Evolutionary conservation across 2,329 filamentous ascomycete genomes (phyloP), one percentile per base, ranked within the genome.

Genomic region (Venturia nashicola): DNA sequence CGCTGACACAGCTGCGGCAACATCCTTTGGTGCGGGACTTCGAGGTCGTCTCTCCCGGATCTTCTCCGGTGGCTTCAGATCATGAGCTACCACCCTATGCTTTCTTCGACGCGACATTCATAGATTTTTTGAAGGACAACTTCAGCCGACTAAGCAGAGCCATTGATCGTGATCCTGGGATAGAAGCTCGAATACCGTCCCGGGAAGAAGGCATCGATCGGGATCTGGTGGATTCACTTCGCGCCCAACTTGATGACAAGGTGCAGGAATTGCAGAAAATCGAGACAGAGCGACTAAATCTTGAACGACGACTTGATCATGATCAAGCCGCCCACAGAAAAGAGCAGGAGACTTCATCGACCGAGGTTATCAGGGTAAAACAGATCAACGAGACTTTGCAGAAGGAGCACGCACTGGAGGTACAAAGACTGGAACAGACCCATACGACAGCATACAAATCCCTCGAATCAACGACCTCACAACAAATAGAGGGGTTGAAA

Each of bases 71-170:
- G 12, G 39, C 55, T n/a, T 27, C 34, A 7, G 61, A 20, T 11
- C 63, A 59, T 46, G 64, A 14, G 42, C 63, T 51, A 40, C 54
- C 55, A 34, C 65, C 54, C 7, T 87, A 92, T 61, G 89, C 96
- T 0, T 95, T 86, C 72, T 94, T 97, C 67, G 91, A 96, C 69
- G 82, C 84, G 59, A 84, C 84, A 0, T 97, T 97, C 74, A 86
- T 99, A 64, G 90, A 97, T 66, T 96, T 97, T 70, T 84, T 97
- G 70, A 97, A 97, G 71, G 92, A 97, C 71, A 96, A 96, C 72
- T 97, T 95, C 72, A 93, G 89, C 70, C 87, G 92, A 9, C 78
- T 97, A 65, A 79, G 88, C 46, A 85, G 91, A 67, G 89, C 91
- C 16, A 90, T 99, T 69, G 94, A 99, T 74, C 86, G 93, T 66